Conservation (phyloP, 2,329 filamentous ascomycete genomes). For the Keithomyces neogunnii region DNA sequence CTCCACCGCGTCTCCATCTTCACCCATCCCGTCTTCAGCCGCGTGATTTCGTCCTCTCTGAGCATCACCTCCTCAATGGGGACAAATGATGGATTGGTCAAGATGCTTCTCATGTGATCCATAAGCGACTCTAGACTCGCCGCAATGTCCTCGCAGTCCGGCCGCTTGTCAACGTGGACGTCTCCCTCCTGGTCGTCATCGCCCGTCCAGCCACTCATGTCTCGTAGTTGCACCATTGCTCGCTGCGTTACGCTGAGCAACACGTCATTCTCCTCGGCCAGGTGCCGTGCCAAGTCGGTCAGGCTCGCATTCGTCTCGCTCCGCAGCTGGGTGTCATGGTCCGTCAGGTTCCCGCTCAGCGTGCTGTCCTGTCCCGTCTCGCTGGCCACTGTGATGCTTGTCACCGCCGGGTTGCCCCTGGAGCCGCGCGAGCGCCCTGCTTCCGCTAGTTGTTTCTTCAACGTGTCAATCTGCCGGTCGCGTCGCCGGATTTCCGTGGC, state of each 20-base stretch:
- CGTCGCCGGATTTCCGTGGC: conserved; percentile 86
- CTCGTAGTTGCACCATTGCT: conserved; percentile 62
- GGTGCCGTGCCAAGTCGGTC: conserved; percentile 69
- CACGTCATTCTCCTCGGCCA: conserved; percentile 89
- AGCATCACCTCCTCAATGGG: conserved; percentile 88
- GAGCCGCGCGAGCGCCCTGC: conserved; percentile 53
- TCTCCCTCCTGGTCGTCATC: conserved; percentile 20
- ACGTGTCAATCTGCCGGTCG: conserved; percentile 76
- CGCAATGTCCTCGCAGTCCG: conserved; percentile 56
- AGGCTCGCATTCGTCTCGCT: conserved; percentile 89
- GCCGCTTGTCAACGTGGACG: conserved; percentile 24
- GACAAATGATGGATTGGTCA: conserved; percentile 95
- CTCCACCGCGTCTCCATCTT: conserved; percentile 89
- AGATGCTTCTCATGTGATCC: conserved; percentile 69
- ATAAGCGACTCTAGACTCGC: conserved; percentile 68
- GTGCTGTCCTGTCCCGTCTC: conserved; percentile 36
- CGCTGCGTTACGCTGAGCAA: conserved; percentile 64
- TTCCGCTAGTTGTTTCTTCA: conserved; percentile 81
- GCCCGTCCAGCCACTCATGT: conserved; percentile 52
- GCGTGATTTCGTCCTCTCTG: conserved; percentile 83
- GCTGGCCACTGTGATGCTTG: conserved; percentile 49
- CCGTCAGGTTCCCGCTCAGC: conserved; percentile 13
- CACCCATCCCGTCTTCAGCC: conserved; percentile 79
- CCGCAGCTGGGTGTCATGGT: conserved; percentile 58
- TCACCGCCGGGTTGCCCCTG: conserved; percentile 44